Evolutionary conservation across 169 alveolate genomes (phyloP).

Genomic region (Plasmodium sp.): DNA sequence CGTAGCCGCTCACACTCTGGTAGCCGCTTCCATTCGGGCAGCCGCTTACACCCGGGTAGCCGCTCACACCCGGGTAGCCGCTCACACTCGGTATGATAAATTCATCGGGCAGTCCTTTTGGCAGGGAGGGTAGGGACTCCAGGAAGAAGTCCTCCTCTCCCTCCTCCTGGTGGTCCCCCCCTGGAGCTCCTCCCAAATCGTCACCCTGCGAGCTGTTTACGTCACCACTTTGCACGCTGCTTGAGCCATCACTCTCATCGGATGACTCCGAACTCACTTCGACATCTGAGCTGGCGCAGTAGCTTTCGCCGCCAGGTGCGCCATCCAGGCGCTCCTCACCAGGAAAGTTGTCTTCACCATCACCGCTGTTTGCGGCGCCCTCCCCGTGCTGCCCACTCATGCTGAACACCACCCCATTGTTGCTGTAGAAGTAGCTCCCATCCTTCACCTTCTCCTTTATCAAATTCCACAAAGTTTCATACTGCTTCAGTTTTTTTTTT

Average conservation of each 20-base stretch:
- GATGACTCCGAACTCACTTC: neutral
- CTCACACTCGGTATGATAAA: neutral
- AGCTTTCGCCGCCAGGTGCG: neutral
- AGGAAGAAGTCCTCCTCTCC: conserved; percentile 38
- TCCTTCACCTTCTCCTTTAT: conserved; percentile 67
- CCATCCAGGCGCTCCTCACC: neutral
- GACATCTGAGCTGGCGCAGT: neutral
- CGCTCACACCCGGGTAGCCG: neutral
- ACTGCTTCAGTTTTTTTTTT: conserved; percentile 51
- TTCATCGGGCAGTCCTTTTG: conserved; percentile 50
- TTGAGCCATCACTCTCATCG: neutral
- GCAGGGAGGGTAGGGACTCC: conserved; percentile 64
- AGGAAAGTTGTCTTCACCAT: neutral
- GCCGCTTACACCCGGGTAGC: neutral
- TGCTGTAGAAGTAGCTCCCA: conserved; percentile 29
- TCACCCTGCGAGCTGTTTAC: neutral
- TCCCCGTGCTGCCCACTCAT: conserved; percentile 13
- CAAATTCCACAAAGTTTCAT: conserved; percentile 69
- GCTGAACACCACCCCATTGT: conserved; percentile 42
- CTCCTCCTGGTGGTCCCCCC: neutral
- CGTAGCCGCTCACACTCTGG: neutral
- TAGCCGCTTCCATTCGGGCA: neutral
- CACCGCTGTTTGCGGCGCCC: neutral
- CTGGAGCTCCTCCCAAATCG: neutral
- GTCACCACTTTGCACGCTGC: neutral